These are phyloP conservation scores for Alternaria consortialis DNA, from an alignment of 2,329 filamentous ascomycete species.

Conservation along the genomic window DNA sequence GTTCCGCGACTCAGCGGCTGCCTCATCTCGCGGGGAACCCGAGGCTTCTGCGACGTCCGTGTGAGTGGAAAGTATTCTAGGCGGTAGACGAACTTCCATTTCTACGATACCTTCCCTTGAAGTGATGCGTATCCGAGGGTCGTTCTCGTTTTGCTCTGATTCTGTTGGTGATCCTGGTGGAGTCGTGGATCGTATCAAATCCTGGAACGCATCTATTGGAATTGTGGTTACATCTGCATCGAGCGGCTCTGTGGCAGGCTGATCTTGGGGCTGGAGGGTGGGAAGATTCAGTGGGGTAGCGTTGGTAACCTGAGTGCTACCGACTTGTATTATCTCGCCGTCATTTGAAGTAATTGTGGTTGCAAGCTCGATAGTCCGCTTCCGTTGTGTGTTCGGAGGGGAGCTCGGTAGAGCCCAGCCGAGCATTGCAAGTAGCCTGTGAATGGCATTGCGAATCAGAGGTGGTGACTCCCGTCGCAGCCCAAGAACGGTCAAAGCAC, in stretches of 20 bases:
- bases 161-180: slow-evolving; percentile 36
- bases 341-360: slow-evolving; percentile 7
- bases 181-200: slow-evolving; percentile 29
- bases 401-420: slow-evolving; percentile 35
- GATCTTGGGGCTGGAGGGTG: slow-evolving; percentile 15
- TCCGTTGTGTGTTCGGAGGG: slow-evolving; percentile 1
- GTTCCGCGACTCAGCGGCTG: slow-evolving; percentile 14
- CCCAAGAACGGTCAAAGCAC: slow-evolving; percentile 33
- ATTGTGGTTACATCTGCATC: slow-evolving; percentile 17
- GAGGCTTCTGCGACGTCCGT: slow-evolving; percentile 32
- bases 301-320: slow-evolving; percentile 31
- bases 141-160: slow-evolving; percentile 41
- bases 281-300: slow-evolving; percentile 36
- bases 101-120: slow-evolving; percentile 50
- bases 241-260: slow-evolving; percentile 5
- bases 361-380: slow-evolving; percentile 1
- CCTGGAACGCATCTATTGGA: slow-evolving; percentile 19
- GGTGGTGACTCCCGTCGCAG: slow-evolving; percentile 34
- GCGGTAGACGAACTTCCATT: slow-evolving; percentile 50
- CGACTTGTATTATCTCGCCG: slow-evolving; percentile 29
- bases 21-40: slow-evolving; percentile 15
- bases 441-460: slow-evolving; percentile 32
- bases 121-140: slow-evolving; percentile 51
- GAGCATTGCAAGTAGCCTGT: slow-evolving; percentile 33
- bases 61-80: slow-evolving; percentile 42